Evolutionary conservation across 176 grass and related monocot genomes (phyloP).

Genomic region (Oryza nivara): DNA sequence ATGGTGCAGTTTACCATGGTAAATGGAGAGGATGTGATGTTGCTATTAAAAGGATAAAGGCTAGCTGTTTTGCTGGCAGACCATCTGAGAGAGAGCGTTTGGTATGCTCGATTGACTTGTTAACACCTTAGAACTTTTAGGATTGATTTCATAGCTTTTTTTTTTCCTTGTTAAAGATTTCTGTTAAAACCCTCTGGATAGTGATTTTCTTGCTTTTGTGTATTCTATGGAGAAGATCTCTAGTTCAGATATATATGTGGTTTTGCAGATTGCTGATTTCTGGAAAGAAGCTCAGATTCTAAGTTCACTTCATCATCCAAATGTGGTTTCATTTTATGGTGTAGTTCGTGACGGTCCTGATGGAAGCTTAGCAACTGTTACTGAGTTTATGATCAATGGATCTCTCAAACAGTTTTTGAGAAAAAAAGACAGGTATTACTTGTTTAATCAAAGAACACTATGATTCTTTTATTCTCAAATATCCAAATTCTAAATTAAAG

Average conservation of each 20-base stretch:
- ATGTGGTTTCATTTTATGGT: constrained; percentile 97
- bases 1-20: constrained; percentile 92
- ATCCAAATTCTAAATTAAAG: constrained; percentile 31
- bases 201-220: neutral
- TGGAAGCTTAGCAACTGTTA: constrained; percentile 91
- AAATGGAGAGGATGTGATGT: constrained; percentile 99
- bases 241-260: constrained; percentile 33
- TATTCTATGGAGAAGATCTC: constrained; percentile 23
- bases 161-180: constrained; percentile 12
- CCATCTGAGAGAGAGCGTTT: constrained; percentile 91
- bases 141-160: neutral
- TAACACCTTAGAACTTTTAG: constrained; percentile 3
- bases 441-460: constrained; percentile 21
- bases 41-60: constrained; percentile 99
- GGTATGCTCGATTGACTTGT: constrained; percentile 57
- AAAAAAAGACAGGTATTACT: constrained; percentile 89
- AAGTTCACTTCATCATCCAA: constrained; percentile 96
- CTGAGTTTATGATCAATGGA: constrained; percentile 98
- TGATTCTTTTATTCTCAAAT: constrained; percentile 29
- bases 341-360: constrained; percentile 97
- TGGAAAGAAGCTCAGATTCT: constrained; percentile 96
- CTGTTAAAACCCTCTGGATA: constrained; percentile 2
- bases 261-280: constrained; percentile 91
- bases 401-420: constrained; percentile 96
- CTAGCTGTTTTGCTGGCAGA: constrained; percentile 83